Conservation (phyloP, 208 protist species). For the Blechomonas ayalai region DNA sequence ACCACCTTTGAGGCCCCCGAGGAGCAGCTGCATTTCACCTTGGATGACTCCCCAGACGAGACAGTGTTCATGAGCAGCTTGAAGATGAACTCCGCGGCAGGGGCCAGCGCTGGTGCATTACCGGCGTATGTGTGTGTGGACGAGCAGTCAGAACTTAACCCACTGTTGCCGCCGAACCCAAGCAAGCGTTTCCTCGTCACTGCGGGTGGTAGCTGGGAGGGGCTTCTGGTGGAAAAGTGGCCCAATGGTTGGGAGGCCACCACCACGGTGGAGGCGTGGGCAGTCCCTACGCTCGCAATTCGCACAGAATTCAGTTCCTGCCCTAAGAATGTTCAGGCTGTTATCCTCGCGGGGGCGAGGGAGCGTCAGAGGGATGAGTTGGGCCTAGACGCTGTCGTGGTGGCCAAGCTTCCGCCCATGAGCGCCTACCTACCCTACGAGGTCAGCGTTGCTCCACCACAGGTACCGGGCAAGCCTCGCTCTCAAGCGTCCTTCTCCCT, state of each 20-base stretch:
- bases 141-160: slow-evolving; percentile 77
- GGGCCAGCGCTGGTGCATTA: no score
- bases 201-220: slow-evolving; percentile 77
- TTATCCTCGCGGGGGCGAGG: slow-evolving; percentile 47
- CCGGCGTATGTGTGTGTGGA: slow-evolving; percentile 31
- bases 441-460: slow-evolving; percentile 16
- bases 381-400: slow-evolving; percentile 31
- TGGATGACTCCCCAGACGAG: no score
- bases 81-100: no score
- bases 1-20: no score
- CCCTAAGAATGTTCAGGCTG: slow-evolving; percentile 37
- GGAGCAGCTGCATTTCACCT: no score
- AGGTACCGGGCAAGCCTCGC: slow-evolving; percentile 3
- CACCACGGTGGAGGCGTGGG: slow-evolving; percentile 68
- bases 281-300: slow-evolving; percentile 59
- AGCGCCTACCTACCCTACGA: slow-evolving; percentile 41
- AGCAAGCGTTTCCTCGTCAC: slow-evolving; percentile 45
- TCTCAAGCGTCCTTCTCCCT: no score
- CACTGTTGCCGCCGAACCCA: slow-evolving; percentile 42
- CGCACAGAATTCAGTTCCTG: slow-evolving; percentile 72
- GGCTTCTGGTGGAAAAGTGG: slow-evolving; percentile 83
- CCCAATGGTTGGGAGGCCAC: slow-evolving; percentile 77
- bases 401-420: slow-evolving; percentile 76
- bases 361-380: slow-evolving; percentile 58
- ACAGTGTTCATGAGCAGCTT: no score